Conservation (phyloP, 495 filamentous ascomycete species). For the Podospora bellae-mahoneyi region DNA sequence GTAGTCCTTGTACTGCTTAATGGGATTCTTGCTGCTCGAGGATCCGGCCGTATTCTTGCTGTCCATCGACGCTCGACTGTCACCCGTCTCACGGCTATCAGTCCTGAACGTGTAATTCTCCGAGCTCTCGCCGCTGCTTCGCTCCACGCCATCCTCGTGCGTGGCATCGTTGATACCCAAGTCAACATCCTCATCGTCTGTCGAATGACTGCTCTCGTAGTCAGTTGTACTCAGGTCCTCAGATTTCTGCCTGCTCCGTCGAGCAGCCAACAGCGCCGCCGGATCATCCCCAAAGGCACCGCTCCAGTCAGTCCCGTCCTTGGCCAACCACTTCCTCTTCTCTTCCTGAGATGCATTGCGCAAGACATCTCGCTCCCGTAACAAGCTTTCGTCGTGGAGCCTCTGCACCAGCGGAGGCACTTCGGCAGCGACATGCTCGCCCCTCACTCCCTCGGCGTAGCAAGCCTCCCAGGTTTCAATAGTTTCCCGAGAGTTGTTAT, state of each 20-base stretch:
- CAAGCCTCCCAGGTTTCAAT: slow-evolving; percentile 94
- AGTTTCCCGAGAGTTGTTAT: slow-evolving; percentile 87
- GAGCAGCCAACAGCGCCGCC: slow-evolving; percentile 29
- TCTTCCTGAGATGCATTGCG: slow-evolving; percentile 65
- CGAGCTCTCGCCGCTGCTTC: slow-evolving; percentile 7
- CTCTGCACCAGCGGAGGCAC: slow-evolving; percentile 62
- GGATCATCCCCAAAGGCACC: slow-evolving; percentile 77
- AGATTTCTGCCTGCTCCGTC: slow-evolving; percentile 43
- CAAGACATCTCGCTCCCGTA: slow-evolving; percentile 74
- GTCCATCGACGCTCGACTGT: slow-evolving; percentile 21
- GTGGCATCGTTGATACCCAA: slow-evolving; percentile 47
- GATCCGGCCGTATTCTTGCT: slow-evolving; percentile 18
- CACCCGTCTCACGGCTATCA: slow-evolving; percentile 12
- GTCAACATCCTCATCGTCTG: slow-evolving; percentile 34
- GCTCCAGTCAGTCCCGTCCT: slow-evolving; percentile 81
- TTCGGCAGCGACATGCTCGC: slow-evolving; percentile 60
- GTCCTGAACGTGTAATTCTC: slow-evolving; percentile 18
- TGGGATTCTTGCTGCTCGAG: slow-evolving; percentile 41
- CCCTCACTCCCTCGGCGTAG: slow-evolving; percentile 75
- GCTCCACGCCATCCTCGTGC: slow-evolving; percentile 3
- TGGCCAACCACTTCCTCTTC: slow-evolving; percentile 70
- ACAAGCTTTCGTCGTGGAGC: slow-evolving; percentile 76
- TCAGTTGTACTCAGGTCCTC: slow-evolving; percentile 32
- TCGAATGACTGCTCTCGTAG: slow-evolving; percentile 35
- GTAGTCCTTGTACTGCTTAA: slow-evolving; percentile 51